Conservation (phyloP, 345 rosid genomes). For the Camelina sativa region DNA sequence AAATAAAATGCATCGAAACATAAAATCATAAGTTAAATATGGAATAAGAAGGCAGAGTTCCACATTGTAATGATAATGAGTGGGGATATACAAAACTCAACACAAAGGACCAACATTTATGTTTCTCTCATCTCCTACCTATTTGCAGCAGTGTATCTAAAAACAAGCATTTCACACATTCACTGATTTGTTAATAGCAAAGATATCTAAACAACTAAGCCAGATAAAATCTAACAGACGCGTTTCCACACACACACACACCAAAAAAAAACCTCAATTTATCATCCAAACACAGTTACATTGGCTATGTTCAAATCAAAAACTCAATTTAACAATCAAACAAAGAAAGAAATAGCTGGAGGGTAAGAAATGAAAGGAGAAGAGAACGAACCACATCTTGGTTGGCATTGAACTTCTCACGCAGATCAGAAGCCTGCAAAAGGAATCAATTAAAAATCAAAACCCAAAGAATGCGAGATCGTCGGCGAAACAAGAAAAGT, state of each 20-base stretch:
- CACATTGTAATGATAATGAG: background rate
- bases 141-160: background rate
- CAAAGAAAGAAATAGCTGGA: background rate
- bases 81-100: constrained; percentile 16
- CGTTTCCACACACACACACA: background rate
- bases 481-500: constrained; percentile 11
- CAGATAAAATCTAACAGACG: background rate
- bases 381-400: constrained; percentile 70
- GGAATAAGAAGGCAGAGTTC: background rate
- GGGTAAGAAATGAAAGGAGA: constrained; percentile 16
- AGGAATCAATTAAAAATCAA: background rate
- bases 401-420: constrained; percentile 83
- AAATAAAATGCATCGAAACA: background rate
- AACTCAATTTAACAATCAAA: background rate
- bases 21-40: background rate
- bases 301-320: background rate
- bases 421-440: constrained; percentile 74
- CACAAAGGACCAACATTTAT: background rate
- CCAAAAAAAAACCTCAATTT: background rate
- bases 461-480: constrained; percentile 15
- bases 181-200: background rate
- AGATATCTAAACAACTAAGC: background rate
- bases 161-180: constrained; percentile 18
- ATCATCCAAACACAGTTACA: constrained; percentile 7
- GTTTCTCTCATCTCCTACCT: background rate